phyloP scores from a whole-genome alignment of 352 stramenopile species.

The Phytophthora megakarya region DNA sequence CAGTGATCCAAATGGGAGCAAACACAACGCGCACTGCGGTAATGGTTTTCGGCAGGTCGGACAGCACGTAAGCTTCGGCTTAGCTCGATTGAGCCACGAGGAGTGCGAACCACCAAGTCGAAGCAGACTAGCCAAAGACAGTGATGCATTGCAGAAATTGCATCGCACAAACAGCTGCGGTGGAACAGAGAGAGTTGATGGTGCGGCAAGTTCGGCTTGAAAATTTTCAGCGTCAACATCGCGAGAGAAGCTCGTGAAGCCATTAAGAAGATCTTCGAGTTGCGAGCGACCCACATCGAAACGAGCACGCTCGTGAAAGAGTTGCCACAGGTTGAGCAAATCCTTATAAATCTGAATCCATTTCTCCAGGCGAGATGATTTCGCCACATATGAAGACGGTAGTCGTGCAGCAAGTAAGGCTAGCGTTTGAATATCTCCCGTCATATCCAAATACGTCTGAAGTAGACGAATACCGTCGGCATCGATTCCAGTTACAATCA shows the following conservation, averaged over 20 bases:
- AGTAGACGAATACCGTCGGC: conserved; percentile 85
- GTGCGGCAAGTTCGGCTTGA: conserved; percentile 45
- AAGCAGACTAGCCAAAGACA: conserved; percentile 89
- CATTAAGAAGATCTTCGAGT: conserved; percentile 86
- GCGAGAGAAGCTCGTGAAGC: conserved; percentile 60
- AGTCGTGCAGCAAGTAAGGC: conserved; percentile 81
- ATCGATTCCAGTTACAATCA: conserved; percentile 90
- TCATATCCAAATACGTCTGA: conserved; percentile 91
- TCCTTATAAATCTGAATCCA: conserved; percentile 94
- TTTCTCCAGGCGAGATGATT: conserved; percentile 66
- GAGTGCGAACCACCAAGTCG: conserved; percentile 90
- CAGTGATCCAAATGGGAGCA: conserved; percentile 92
- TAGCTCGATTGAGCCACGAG: conserved; percentile 89
- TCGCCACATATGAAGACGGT: conserved; percentile 56
- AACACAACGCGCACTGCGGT: conserved; percentile 92
- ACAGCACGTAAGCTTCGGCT: conserved; percentile 90
- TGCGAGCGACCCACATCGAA: conserved; percentile 93
- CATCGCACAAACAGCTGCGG: conserved; percentile 94
- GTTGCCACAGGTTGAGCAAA: conserved; percentile 93
- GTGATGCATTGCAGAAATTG: conserved; percentile 93
- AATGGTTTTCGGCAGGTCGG: conserved; percentile 93
- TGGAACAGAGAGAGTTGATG: conserved; percentile 59
- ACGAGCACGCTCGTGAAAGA: conserved; percentile 92
- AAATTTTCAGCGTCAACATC: conserved; percentile 56
- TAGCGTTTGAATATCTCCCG: conserved; percentile 92